Base-by-base conservation (phyloP, 805 yeast species). In the Debaryomyces castellii region DNA sequence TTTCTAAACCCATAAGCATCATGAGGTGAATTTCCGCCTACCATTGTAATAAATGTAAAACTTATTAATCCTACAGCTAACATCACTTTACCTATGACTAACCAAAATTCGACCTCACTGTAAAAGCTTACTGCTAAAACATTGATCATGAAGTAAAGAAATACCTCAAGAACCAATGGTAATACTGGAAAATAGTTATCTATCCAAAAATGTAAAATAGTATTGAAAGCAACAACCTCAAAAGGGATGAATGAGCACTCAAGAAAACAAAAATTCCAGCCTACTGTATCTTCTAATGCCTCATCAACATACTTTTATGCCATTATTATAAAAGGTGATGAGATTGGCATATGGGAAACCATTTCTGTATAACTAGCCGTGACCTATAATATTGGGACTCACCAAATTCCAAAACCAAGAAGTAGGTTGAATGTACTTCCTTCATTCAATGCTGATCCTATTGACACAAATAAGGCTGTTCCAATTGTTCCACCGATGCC, bases 401-500 rank as follows among this genome's bases (percentile, higher is more conserved):
- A 47, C 54, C 60, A 53, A 38, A 62, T 44, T 14, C 52, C 21
- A 50, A 53, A 58, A 58, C 62, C 3, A 61, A 82, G 71, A 8
- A 82, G 67, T 33, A 49, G 72, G 14, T 72, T 64, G 1, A 73
- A 74, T 4, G 76, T 74, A 4, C 76, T 62, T 40, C 57, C 56
- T 14, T 54, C 47, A 35, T 53, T 52, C 27, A 59, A 54, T 18
- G 59, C 51, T n/a, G 66, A 64, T 20, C 64, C 60, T 28, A 48
- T 42, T 12, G 62, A 63, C 34, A 64, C 53, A 42, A 55, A 58
- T 16, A 58, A 44, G 9, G 62, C 63, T 2, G 62, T 58, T 4
- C 61, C 61, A 24, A 57, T 41, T n/a, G 33, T 39, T 21, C 44
- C 39, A 23, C 39, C 44, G 10, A 56, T 43, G 20, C 51, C 50